A percentile compares a stretch with the other conserved stretches of the same genome.
Conservation (phyloP, 306 rosid genomes). For the Fragaria nilgerrensis region DNA sequence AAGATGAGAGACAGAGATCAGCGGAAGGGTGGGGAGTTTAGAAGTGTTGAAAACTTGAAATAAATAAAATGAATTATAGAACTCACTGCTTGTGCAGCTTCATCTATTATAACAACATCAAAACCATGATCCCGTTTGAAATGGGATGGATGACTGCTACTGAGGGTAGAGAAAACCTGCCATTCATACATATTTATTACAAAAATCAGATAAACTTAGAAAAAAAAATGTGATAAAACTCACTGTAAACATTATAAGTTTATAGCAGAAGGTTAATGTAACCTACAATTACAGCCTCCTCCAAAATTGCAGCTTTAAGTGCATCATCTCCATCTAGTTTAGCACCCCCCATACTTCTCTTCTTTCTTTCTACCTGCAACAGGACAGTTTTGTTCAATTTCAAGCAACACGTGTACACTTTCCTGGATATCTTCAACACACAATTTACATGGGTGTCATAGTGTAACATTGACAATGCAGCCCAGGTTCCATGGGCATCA, state of each 20-base stretch:
- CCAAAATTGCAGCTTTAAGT: constrained; percentile 68
- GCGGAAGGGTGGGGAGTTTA: background rate
- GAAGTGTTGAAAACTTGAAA: background rate
- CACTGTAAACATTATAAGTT: background rate
- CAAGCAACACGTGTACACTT: constrained; percentile 9
- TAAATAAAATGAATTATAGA: background rate
- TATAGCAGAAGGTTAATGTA: constrained; percentile 13
- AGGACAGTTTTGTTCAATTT: constrained; percentile 25
- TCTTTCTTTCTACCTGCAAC: constrained; percentile 67
- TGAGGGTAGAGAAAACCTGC: constrained; percentile 96
- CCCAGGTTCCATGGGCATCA: background rate
- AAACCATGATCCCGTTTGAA: constrained; percentile 78
- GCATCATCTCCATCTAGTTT: constrained; percentile 62
- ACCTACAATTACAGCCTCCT: constrained; percentile 85
- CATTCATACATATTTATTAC: constrained; percentile 18
- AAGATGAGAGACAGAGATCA: background rate
- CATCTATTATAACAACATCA: constrained; percentile 95
- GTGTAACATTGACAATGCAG: background rate
- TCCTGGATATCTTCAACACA: background rate
- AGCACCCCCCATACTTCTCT: constrained; percentile 48
- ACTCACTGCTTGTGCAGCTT: constrained; percentile 99
- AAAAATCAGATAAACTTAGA: background rate
- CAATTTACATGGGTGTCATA: background rate
- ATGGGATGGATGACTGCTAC: constrained; percentile 76
- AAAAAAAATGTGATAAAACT: background rate